A percentile compares a stretch with the other conserved stretches of the same genome.
These are phyloP conservation scores for Spirogloea muscicola DNA, from an alignment of 139 green algal species.

Conservation along the genomic window DNA sequence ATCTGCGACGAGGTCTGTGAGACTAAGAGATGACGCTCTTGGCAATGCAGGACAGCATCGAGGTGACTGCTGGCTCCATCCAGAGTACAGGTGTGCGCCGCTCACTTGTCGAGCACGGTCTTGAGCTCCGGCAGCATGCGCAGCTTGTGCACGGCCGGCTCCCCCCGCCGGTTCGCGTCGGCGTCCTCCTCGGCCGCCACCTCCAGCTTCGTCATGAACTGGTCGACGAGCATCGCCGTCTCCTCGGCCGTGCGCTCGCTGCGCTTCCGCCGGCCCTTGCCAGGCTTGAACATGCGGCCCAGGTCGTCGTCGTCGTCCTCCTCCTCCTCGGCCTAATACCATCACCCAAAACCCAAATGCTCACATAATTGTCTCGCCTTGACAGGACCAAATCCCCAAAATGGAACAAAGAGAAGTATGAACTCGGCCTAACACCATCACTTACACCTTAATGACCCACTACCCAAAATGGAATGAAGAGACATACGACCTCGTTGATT, in stretches of 20 bases:
- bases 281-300: neutral
- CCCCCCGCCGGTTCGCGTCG: slow-evolving; percentile 44
- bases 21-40: too few species aligned
- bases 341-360: neutral
- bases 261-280: neutral
- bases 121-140: slow-evolving; percentile 55
- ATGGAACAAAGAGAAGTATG: too few species aligned
- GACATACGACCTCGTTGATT: too few species aligned
- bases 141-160: slow-evolving; percentile 64
- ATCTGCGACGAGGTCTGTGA: too few species aligned
- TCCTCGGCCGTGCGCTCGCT: neutral
- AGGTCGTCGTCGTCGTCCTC: slow-evolving; percentile 36
- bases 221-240: slow-evolving; percentile 27
- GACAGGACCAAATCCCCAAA: too few species aligned
- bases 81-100: neutral
- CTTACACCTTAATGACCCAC: too few species aligned
- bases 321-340: neutral
- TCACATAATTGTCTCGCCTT: neutral
- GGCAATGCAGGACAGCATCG: too few species aligned
- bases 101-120: slow-evolving; percentile 53
- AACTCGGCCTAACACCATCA: too few species aligned
- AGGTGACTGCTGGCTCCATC: too few species aligned
- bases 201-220: slow-evolving; percentile 39
- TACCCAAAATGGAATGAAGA: too few species aligned
- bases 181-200: slow-evolving; percentile 58